Evolutionary conservation across 148 eudicot species (phyloP), one percentile per base, ranked within the genome.

Genomic region (Spergularia marina): DNA sequence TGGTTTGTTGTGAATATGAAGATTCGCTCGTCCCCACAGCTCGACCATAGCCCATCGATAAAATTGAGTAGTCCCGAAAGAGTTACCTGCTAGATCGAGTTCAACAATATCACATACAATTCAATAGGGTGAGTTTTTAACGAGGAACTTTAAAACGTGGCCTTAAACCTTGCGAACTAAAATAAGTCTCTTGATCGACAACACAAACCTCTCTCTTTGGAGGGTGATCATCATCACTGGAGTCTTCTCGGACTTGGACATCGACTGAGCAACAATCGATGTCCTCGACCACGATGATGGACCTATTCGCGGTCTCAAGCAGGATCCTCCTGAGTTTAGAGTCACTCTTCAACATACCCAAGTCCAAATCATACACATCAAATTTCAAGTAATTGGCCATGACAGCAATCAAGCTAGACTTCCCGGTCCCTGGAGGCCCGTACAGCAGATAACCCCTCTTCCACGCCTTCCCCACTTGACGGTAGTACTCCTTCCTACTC

Each of bases 21-120:
- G 63, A 84, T 84, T 20, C 84, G 49, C 56, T 84, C 86, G 18
- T 84, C 82, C 49, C 86, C 86, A 39, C 82, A 81, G 16, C 84
- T 81, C 3, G 86, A 84, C 86, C 86, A 84, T 41, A 84, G n/a
- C n/a, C 86, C 86, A 56, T 84, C 86, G 10, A 84, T 75, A 36
- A 78, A 78, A 18, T 83, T 84, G 20, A 81, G 18, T 5, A 80
- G 44, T 8, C 83, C 81, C 4, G 84, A 84, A 1, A 80, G 58
- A 4, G 86, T 65, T 70, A 78, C 15, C 78, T 80, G 68, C 77
- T 47, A 0, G 1, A 62, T 7, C 6, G 23, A 47, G 8, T 16
- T 12, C 16, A 58, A 59, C 20, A 59, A 59, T 7, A 18, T 59
- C 30, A 30, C 62, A n/a, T n/a, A n/a, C 14, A 34, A 39, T 20